These are phyloP conservation scores for Nepenthes mirabilis DNA, from an alignment of 148 eudicot genomes.

Conservation along the genomic window DNA sequence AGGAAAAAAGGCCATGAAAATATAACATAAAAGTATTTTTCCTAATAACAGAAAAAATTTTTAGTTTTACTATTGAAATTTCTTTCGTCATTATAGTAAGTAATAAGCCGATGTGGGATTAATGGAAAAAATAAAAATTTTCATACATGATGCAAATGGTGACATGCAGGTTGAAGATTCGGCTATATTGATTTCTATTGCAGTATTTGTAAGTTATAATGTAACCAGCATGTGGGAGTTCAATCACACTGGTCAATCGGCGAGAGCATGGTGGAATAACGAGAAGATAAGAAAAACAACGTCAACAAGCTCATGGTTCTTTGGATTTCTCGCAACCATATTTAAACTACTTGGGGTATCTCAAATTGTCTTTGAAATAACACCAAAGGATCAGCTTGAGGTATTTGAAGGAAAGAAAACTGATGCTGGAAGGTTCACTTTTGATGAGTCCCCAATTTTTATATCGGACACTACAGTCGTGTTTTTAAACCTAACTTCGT, in stretches of 20 bases:
- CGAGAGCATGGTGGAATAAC: constrained; percentile 27
- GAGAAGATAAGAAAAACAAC: constrained; percentile 19
- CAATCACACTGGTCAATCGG: constrained; percentile 9
- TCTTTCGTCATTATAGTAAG: too few species aligned
- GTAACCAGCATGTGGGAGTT: constrained; percentile 14
- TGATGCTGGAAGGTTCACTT: constrained; percentile 16
- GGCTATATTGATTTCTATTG: constrained; percentile 8
- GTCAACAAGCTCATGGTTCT: constrained; percentile 14
- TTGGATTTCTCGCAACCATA: constrained; percentile 10
- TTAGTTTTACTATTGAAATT: too few species aligned
- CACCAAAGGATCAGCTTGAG: constrained; percentile 14
- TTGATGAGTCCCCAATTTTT: constrained; percentile 18
- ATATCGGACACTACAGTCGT: constrained; percentile 18
- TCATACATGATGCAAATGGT: not conserved
- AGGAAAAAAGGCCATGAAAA: too few species aligned
- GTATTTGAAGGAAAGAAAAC: not conserved
- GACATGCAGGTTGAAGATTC: constrained; percentile 13
- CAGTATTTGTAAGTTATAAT: constrained; percentile 14
- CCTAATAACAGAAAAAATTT: too few species aligned
- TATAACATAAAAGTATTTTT: too few species aligned
- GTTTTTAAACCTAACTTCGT: constrained; percentile 12
- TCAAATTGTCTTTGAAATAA: constrained; percentile 17
- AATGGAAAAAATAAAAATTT: not conserved
- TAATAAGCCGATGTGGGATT: too few species aligned
- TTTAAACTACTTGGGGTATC: constrained; percentile 18